Conservation (phyloP, 768 basidiomycete genomes). For the Rhodotorula kratochvilovae region DNA sequence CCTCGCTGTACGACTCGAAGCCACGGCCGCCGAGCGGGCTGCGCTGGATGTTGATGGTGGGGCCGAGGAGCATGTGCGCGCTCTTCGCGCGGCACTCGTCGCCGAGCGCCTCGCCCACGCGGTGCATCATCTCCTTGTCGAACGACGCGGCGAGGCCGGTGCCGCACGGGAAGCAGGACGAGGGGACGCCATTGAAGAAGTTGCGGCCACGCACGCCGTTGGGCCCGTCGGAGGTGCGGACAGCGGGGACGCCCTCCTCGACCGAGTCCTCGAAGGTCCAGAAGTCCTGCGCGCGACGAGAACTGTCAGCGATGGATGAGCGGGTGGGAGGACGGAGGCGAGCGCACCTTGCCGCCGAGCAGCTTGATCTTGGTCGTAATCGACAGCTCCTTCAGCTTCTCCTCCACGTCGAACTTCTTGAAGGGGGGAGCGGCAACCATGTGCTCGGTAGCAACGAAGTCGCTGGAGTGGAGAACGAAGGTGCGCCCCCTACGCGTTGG, state of each 20-base stretch:
- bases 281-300: conserved; percentile 6
- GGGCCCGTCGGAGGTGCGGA: conserved; percentile 30
- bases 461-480: too few relatives aligned
- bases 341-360: conserved; percentile 30
- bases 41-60: conserved; percentile 47
- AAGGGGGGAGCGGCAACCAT: neutral
- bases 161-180: conserved; percentile 59
- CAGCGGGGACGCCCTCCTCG: conserved; percentile 17
- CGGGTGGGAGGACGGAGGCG: neutral
- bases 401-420: conserved; percentile 24
- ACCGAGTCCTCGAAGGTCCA: conserved; percentile 32
- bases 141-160: conserved; percentile 60
- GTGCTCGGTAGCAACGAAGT: too few relatives aligned
- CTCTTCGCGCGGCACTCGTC: conserved; percentile 58
- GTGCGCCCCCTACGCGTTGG: too few relatives aligned
- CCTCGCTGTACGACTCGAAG: conserved; percentile 46
- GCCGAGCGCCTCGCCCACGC: conserved; percentile 56
- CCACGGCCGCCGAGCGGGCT: conserved; percentile 47
- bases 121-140: conserved; percentile 54
- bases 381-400: conserved; percentile 21
- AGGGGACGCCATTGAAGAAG: conserved; percentile 47
- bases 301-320: neutral
- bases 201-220: conserved; percentile 34
- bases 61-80: conserved; percentile 43
- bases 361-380: conserved; percentile 33